These are phyloP conservation scores for Nothophytophthora sp. DNA, from an alignment of 352 stramenopile genomes.

Conservation along the genomic window DNA sequence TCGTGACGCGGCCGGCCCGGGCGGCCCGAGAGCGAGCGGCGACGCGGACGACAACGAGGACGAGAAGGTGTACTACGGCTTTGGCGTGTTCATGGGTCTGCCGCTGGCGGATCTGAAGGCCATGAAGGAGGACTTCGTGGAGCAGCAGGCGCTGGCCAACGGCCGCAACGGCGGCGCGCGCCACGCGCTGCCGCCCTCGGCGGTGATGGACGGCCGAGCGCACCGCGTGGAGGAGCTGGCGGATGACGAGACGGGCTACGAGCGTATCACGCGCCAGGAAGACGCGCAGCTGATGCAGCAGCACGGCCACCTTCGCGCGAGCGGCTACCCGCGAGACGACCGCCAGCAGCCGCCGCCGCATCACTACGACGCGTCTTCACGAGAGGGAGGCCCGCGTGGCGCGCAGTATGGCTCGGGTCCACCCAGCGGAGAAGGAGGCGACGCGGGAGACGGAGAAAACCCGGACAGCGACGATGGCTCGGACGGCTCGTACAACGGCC, in stretches of 20 bases:
- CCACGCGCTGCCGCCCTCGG: constrained; percentile 9
- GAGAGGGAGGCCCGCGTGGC: constrained; percentile 3
- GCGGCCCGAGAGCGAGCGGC: no score
- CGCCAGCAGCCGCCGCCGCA: constrained; percentile 14
- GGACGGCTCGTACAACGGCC: constrained; percentile 52
- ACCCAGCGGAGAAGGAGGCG: constrained; percentile 3
- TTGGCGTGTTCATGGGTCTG: constrained; percentile 88
- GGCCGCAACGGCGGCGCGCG: constrained; percentile 4
- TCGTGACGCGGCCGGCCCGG: no score
- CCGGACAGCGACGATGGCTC: constrained; percentile 55
- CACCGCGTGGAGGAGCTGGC: constrained; percentile 21
- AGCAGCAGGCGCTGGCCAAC: constrained; percentile 48
- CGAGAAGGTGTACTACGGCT: constrained; percentile 90
- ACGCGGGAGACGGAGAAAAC: constrained; percentile 36
- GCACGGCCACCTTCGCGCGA: no score
- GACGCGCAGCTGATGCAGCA: constrained; percentile 15
- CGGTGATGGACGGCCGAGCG: constrained; percentile 10
- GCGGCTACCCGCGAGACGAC: no score
- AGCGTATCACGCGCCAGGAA: constrained; percentile 22
- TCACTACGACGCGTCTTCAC: constrained; percentile 14
- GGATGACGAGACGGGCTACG: constrained; percentile 16
- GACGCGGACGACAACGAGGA: constrained; percentile 75
- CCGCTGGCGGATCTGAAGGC: constrained; percentile 81
- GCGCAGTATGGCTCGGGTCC: constrained; percentile 13
- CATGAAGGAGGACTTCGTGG: constrained; percentile 82